Conservation (phyloP, 208 protist species). For the Naegleria lovaniensis region DNA sequence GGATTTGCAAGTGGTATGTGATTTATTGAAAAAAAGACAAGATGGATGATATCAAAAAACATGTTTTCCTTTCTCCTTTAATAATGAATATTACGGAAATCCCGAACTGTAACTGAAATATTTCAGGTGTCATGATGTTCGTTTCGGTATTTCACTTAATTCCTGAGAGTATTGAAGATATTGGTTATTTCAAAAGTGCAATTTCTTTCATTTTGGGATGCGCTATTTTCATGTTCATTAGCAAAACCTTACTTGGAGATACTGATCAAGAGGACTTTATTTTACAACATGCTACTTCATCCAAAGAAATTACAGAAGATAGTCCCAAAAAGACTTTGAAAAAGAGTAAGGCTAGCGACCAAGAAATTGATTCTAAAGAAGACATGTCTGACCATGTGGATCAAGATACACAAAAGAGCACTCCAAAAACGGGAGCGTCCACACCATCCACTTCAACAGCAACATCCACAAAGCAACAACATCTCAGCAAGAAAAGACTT, state of each 20-base stretch:
- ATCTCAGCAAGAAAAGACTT: neutral
- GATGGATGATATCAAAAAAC: too few species aligned
- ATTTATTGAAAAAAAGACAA: too few species aligned
- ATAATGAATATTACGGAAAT: too few species aligned
- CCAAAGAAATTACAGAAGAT: neutral
- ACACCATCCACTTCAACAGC: too few species aligned
- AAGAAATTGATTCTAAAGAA: neutral
- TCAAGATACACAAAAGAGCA: neutral
- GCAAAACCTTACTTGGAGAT: neutral
- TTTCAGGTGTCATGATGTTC: slow-evolving; percentile 21
- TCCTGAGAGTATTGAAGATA: slow-evolving; percentile 12
- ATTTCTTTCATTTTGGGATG: neutral
- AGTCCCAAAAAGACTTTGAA: neutral
- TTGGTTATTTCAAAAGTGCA: neutral
- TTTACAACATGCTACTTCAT: neutral
- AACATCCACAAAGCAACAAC: too few species aligned
- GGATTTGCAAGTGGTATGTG: neutral
- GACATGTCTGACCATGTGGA: neutral
- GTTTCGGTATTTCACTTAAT: slow-evolving; percentile 8
- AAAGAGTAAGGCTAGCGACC: neutral
- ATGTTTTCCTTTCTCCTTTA: too few species aligned
- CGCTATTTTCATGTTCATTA: neutral
- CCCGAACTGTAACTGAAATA: too few species aligned
- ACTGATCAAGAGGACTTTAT: neutral
- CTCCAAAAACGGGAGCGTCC: too few species aligned